These are phyloP conservation scores for Neurospora intermedia DNA, from an alignment of 495 filamentous ascomycete genomes.

Conservation along the genomic window DNA sequence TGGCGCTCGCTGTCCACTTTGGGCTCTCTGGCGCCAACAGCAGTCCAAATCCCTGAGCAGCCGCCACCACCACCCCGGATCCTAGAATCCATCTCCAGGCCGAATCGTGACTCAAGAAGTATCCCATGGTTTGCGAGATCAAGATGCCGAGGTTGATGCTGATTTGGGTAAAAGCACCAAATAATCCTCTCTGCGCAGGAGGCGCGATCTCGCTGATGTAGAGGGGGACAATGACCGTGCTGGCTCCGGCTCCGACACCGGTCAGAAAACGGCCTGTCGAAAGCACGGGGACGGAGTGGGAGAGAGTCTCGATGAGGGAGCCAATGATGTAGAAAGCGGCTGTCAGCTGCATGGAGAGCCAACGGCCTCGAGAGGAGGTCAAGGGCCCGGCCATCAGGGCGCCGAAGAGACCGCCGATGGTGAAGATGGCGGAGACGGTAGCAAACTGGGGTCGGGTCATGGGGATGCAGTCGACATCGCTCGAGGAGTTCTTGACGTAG, in stretches of 20 bases:
- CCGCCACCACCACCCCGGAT: constrained; percentile 57
- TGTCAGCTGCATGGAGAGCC: constrained; percentile 58
- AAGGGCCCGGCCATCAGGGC: constrained; percentile 68
- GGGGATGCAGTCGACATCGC: constrained; percentile 65
- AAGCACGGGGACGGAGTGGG: constrained; percentile 55
- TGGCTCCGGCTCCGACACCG: constrained; percentile 74
- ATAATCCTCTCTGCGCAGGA: constrained; percentile 65
- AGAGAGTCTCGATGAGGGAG: constrained; percentile 60
- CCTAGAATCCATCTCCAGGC: constrained; percentile 78
- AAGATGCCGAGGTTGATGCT: constrained; percentile 93
- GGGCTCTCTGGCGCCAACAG: constrained; percentile 74
- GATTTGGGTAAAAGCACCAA: constrained; percentile 86
- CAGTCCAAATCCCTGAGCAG: constrained; percentile 54
- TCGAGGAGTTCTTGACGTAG: constrained; percentile 14
- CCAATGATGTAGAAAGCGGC: constrained; percentile 68
- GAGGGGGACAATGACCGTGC: constrained; percentile 89
- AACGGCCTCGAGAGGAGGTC: constrained; percentile 61
- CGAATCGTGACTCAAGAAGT: constrained; percentile 66
- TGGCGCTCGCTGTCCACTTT: constrained; percentile 61
- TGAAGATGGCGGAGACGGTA: constrained; percentile 79
- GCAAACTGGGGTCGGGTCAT: constrained; percentile 72
- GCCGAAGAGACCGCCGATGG: constrained; percentile 76
- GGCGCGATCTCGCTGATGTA: constrained; percentile 90
- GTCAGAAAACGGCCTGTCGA: constrained; percentile 65
- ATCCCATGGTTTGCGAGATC: constrained; percentile 70